Percentiles rank a stretch among this genome's conserved stretches.
Conservation (phyloP, 2,329 filamentous ascomycete genomes). For the Tolypocladium amazonense region DNA sequence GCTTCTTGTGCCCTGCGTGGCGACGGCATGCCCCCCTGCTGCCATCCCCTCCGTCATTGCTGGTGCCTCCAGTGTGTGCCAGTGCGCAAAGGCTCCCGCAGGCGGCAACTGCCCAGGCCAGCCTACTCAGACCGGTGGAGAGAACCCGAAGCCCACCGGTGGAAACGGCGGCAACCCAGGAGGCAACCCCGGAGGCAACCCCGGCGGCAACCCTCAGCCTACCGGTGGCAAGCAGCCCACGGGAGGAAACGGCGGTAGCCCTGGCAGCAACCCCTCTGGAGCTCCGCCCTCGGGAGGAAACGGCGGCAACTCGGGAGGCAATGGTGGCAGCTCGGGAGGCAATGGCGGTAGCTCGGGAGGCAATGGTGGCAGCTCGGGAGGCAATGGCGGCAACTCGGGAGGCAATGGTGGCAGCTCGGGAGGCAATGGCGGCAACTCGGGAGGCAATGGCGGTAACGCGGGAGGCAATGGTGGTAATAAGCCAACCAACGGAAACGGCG, state of each 20-base stretch:
- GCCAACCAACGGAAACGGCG: no score
- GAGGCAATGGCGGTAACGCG: no score
- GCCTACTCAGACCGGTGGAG: neutral
- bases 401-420: no score
- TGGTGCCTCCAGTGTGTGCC: conserved; percentile 14
- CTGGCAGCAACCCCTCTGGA: neutral
- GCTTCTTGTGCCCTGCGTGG: conserved; percentile 16
- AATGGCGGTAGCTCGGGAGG: neutral
- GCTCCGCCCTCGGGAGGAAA: neutral
- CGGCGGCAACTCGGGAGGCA: neutral
- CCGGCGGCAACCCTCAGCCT: no score
- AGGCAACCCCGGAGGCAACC: neutral
- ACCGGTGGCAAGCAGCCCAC: neutral
- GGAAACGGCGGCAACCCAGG: neutral
- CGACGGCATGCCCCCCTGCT: conserved; percentile 12
- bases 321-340: neutral
- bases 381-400: no score
- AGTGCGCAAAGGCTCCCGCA: conserved; percentile 6
- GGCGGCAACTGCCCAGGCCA: conserved; percentile 2
- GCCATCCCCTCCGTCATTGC: conserved; percentile 14
- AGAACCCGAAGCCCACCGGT: neutral
- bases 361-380: no score
- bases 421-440: no score
- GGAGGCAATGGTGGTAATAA: no score
- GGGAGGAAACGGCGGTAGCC: neutral